Evolutionary conservation across 106 monocot genomes (phyloP).

Genomic region (Allium fistulosum): DNA sequence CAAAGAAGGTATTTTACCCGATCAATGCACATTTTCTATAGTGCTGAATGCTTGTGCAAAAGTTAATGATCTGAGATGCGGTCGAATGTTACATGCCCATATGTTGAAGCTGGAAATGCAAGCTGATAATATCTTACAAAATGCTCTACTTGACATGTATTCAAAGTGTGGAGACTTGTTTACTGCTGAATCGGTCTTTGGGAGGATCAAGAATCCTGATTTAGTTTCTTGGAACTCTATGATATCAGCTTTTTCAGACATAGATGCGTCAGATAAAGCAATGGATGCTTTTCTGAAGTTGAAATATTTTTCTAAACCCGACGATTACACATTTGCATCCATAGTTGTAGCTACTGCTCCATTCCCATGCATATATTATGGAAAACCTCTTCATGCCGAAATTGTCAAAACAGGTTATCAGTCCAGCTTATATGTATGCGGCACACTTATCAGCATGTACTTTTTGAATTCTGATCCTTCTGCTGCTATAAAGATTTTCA

Average conservation of each 20-base stretch:
- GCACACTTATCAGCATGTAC: constrained; percentile 78
- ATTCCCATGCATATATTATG: constrained; percentile 40
- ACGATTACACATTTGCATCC: constrained; percentile 50
- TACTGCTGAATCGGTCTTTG: constrained; percentile 24
- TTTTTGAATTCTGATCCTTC: constrained; percentile 55
- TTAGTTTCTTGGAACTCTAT: constrained; percentile 59
- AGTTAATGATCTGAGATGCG: constrained; percentile 15
- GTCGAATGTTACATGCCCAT: constrained; percentile 33
- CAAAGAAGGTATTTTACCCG: constrained; percentile 17
- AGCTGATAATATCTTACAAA: constrained; percentile 32
- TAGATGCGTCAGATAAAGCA: constrained; percentile 20
- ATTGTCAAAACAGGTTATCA: constrained; percentile 45
- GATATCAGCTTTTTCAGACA: constrained; percentile 29
- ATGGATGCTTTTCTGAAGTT: constrained; percentile 30
- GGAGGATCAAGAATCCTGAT: constrained; percentile 24
- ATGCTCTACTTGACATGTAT: constrained; percentile 53
- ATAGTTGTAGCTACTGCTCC: constrained; percentile 29
- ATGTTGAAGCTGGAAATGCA: constrained; percentile 23
- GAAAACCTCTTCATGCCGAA: constrained; percentile 67
- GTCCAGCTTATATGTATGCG: constrained; percentile 46
- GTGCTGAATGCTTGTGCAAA: constrained; percentile 42
- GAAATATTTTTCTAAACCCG: constrained; percentile 16
- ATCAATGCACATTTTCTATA: constrained; percentile 34
- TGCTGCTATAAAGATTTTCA: constrained; percentile 44
- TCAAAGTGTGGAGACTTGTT: constrained; percentile 33